Conservation (phyloP, 768 basidiomycete species). For the Leccinum longicurvipes region DNA sequence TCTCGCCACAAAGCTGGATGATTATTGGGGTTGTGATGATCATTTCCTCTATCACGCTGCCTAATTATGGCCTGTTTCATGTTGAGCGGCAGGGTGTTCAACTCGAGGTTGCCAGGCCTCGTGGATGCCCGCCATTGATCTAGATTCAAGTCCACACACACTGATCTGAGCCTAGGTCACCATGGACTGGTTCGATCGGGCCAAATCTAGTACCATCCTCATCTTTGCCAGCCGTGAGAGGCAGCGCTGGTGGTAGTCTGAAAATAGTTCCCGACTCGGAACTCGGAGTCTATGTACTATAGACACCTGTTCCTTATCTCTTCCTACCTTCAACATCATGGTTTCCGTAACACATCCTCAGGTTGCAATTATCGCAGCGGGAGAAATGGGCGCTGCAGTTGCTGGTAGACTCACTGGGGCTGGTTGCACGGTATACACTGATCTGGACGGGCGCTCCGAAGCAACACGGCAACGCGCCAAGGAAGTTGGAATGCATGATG, state of each 20-base stretch:
- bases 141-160: conserved; percentile 16
- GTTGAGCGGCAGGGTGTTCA: conserved; percentile 4
- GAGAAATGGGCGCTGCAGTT: conserved; percentile 59
- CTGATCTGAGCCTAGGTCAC: not conserved
- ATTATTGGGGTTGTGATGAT: conserved; percentile 2
- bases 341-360: conserved; percentile 11
- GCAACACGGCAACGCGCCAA: conserved; percentile 46
- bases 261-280: conserved; percentile 9
- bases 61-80: conserved; percentile 1
- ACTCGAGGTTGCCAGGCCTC: conserved; percentile 9
- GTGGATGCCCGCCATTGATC: conserved; percentile 12
- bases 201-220: not conserved
- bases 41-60: not conserved
- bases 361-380: conserved; percentile 52
- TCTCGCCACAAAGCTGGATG: not conserved
- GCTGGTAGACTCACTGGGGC: conserved; percentile 43
- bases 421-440: conserved; percentile 55
- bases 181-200: not conserved
- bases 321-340: conserved; percentile 15
- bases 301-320: conserved; percentile 3
- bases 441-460: conserved; percentile 51
- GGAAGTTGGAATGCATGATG: conserved; percentile 49
- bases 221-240: not conserved
- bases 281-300: conserved; percentile 12
- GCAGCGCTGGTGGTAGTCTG: not conserved